Percentiles rank a stretch among this genome's conserved stretches.
phyloP scores from a whole-genome alignment of 805 yeast species.

The Teunomyces gatunensis region DNA sequence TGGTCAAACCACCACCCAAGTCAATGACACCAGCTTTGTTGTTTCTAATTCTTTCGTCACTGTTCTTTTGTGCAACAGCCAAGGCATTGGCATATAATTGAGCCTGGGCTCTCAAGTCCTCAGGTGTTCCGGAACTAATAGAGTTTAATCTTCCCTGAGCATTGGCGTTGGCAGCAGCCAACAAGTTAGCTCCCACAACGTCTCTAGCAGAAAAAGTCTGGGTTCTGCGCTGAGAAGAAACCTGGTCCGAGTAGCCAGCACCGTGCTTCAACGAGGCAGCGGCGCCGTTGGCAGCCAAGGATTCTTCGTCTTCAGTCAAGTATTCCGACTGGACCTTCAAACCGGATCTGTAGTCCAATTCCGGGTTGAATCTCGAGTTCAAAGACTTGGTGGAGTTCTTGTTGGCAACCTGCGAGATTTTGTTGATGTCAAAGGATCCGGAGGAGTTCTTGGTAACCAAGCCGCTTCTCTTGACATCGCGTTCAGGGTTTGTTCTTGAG shows the following conservation, averaged over 20 bases:
- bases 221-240: constrained; percentile 26
- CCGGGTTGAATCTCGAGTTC: constrained; percentile 42
- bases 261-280: constrained; percentile 50
- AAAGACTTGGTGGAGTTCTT: constrained; percentile 38
- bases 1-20: constrained; percentile 84
- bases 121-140: constrained; percentile 23
- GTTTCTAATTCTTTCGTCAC: constrained; percentile 50
- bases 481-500: constrained; percentile 44
- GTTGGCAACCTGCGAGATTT: constrained; percentile 35
- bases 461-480: constrained; percentile 32
- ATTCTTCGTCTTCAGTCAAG: constrained; percentile 40
- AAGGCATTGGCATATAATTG: constrained; percentile 71
- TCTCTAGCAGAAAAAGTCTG: constrained; percentile 39
- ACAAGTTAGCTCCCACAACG: constrained; percentile 46
- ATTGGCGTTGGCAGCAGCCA: constrained; percentile 46
- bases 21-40: constrained; percentile 58
- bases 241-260: constrained; percentile 22
- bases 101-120: constrained; percentile 42
- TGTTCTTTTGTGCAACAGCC: constrained; percentile 69
- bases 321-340: constrained; percentile 24
- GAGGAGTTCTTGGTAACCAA: constrained; percentile 25
- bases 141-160: constrained; percentile 44
- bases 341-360: constrained; percentile 41
- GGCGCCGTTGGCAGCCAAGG: constrained; percentile 56
- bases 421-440: constrained; percentile 29